A percentile compares a stretch with the other conserved stretches of the same genome.
Conservation (phyloP, 352 stramenopile species). For the Thalassiosira oceanica region DNA sequence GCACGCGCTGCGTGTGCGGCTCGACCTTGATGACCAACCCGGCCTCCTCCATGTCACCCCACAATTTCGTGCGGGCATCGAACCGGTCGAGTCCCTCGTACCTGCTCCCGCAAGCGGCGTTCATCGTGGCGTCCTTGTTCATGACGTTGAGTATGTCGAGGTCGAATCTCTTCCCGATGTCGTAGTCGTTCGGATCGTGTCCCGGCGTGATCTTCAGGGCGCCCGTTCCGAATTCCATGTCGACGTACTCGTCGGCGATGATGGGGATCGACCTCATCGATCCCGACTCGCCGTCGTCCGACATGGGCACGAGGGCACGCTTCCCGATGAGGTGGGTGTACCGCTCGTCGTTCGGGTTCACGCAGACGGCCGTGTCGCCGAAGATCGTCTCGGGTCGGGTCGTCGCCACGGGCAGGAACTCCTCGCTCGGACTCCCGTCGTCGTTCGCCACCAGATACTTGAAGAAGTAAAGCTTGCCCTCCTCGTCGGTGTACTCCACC, state of each 20-base stretch:
- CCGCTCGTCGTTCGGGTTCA: conserved; percentile 92
- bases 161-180: conserved; percentile 94
- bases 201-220: conserved; percentile 99
- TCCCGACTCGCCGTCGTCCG: conserved; percentile 16
- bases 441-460: conserved; percentile 84
- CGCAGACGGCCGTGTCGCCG: conserved; percentile 95
- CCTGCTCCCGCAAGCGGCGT: conserved; percentile 58
- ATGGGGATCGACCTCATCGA: conserved; percentile 81
- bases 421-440: conserved; percentile 31
- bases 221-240: conserved; percentile 90
- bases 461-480: conserved; percentile 89
- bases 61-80: conserved; percentile 87
- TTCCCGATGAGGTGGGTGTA: conserved; percentile 84
- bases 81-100: conserved; percentile 94
- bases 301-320: conserved; percentile 78
- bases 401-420: conserved; percentile 92
- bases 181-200: conserved; percentile 99
- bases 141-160: conserved; percentile 88
- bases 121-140: conserved; percentile 86
- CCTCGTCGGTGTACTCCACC: conserved; percentile 84
- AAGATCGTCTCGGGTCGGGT: conserved; percentile 98
- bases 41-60: conserved; percentile 87
- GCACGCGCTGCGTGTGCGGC: conserved; percentile 84
- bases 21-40: conserved; percentile 84
- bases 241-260: conserved; percentile 91